These are phyloP conservation scores for Cladosporium sp. DNA, from an alignment of 2,329 filamentous ascomycete species.

Conservation along the genomic window DNA sequence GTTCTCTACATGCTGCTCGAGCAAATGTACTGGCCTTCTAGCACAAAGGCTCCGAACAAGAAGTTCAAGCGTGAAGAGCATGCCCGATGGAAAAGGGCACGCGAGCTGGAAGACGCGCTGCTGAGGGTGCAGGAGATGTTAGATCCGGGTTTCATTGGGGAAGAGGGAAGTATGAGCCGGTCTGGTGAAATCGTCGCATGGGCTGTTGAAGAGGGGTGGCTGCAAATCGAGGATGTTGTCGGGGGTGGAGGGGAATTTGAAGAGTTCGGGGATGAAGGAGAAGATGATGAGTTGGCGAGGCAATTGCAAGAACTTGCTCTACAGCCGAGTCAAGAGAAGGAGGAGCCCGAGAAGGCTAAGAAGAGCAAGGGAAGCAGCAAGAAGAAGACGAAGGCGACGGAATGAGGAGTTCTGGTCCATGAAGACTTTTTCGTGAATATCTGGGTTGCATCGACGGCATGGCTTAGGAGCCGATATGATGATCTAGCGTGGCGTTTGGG, in stretches of 20 bases:
- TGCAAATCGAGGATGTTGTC: constrained; percentile 32
- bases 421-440: neutral
- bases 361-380: neutral
- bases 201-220: constrained; percentile 32
- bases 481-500: constrained; percentile 9
- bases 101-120: constrained; percentile 35
- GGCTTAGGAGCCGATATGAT: neutral
- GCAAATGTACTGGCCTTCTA: constrained; percentile 32
- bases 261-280: constrained; percentile 3
- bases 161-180: constrained; percentile 19
- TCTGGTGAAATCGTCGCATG: constrained; percentile 29
- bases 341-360: neutral
- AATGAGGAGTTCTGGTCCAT: neutral
- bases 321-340: neutral
- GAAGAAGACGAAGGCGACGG: neutral
- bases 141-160: constrained; percentile 30
- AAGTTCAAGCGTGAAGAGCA: constrained; percentile 16
- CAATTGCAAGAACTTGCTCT: constrained; percentile 2
- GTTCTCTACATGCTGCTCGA: constrained; percentile 52
- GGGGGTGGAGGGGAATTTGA: constrained; percentile 20
- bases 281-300: constrained; percentile 1
- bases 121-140: constrained; percentile 34
- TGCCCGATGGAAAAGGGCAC: constrained; percentile 29
- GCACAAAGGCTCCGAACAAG: constrained; percentile 15
- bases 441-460: neutral